Base-by-base conservation (phyloP, 768 basidiomycete genomes). In the Ramaria rubella region DNA sequence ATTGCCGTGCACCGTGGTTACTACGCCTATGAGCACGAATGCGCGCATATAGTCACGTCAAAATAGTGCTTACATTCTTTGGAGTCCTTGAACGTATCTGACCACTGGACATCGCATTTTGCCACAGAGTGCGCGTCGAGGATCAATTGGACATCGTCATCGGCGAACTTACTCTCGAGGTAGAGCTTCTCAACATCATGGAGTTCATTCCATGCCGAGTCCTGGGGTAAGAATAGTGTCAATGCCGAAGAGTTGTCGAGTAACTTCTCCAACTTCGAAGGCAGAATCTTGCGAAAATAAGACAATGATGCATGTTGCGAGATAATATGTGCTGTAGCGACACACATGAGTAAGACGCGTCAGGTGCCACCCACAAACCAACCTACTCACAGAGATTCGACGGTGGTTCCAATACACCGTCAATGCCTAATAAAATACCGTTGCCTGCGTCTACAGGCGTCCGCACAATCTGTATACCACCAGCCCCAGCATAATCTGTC, bases 161-260 rank as follows among this genome's bases (percentile, higher is more conserved):
- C 73, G 0, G 94, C 90, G 62, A 87, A 95, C 58, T 83, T 82
- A 63, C 90, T 93, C 71, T 94, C 90, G 12, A 99, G 77, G 68
- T 96, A 99, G 3, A 88, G 68, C 44, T 85, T 81, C 67, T 98
- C 94, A 50, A 90, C 79, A 8, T 75, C 77, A 59, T 90, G 79
- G 33, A 99, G 73, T 9, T 70, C 71, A n/a, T 83, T 71, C 85
- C 92, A 98, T 12, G 95, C 96, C 33, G 79, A 70, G 67, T 96
- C 80, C 24, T 87, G 76, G 1, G 96, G 95, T 6, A 95, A 80
- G 68, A 99, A 99, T 27, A 98, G 62, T 0, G 96, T 96, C 44
- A 95, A 71, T 64, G 85, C 82, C 4, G 88, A 72, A 0, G 86
- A 83, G 43, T 74, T 75, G 55, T 86, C 85, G 40, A 96, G 75